Base-by-base conservation (phyloP, 192 early-diverging fungal species). In the Coemansia sp. region DNA sequence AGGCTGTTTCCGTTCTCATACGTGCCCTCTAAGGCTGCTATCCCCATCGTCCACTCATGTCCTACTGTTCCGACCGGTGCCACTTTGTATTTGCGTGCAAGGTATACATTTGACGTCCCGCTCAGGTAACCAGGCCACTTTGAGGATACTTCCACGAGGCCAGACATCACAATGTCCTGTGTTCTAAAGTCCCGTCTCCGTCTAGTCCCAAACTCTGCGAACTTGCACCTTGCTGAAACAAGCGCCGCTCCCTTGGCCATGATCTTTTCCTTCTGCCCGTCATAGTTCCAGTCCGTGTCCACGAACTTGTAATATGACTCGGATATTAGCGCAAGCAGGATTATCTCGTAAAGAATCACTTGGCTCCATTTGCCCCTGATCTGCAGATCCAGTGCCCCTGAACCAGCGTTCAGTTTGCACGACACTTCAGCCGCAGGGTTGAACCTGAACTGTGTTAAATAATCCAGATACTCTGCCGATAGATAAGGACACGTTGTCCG, bases 191-290 rank as follows among this genome's bases (percentile, higher is more conserved):
- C 83, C 2, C 89, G 84, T 14, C 91, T 78, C 29, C 90, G 65
- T 6, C 90, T 68, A 0, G 90, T 92, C 27, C 91, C 91, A 83
- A 92, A 92, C 57, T 92, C 91, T 22, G 88, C 85, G 74, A 92
- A 92, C 25, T 55, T 73, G 63, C 88, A 89, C 10, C 88, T 88
- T 1, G 75, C 75, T 6, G 73, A 55, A 10, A 83, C 59, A 0
- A 92, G 72, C 20, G 44, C 13, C n/a, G 64, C 41, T 1, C 82
- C 70, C 68, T 92, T 92, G 22, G 48, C 52, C 2, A 50, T 22
- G 5, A 84, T 84, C 0, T 62, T 53, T 50, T 88, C 87, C 4
- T 62, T 56, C 60, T 92, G 90, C 15, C 84, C 84, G 0, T 69
- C 72, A 47, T 86, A 79, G 41, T 68, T 66, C 91, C 91, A 92